These are phyloP conservation scores for Aspergillus hancockii DNA, from an alignment of 495 filamentous ascomycete species.

Conservation along the genomic window DNA sequence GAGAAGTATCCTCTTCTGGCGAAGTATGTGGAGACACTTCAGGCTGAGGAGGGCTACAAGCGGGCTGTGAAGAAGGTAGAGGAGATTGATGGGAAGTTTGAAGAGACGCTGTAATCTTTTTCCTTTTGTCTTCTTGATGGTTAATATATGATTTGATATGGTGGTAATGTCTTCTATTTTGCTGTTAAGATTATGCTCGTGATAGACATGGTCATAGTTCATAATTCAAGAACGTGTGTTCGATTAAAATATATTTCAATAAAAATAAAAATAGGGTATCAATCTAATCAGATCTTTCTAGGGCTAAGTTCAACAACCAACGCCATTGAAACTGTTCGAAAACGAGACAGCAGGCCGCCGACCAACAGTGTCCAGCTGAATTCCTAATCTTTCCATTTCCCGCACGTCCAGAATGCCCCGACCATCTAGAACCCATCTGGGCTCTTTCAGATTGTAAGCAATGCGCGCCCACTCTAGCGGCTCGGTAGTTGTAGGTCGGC, in stretches of 20 bases:
- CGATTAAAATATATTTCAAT: neutral
- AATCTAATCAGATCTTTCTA: neutral
- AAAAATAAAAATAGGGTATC: neutral
- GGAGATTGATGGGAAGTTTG: conserved; percentile 59
- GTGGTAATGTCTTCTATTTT: neutral
- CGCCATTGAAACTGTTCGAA: neutral
- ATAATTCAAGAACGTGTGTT: neutral
- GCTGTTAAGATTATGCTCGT: neutral
- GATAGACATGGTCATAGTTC: too few species aligned
- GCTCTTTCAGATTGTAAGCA: conserved; percentile 59
- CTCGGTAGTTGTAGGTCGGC: conserved; percentile 21
- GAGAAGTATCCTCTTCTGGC: conserved; percentile 62
- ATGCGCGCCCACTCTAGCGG: conserved; percentile 55
- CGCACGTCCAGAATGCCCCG: conserved; percentile 59
- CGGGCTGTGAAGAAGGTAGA: conserved; percentile 60
- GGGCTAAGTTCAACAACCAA: neutral
- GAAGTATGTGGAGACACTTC: conserved; percentile 62
- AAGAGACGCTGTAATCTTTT: conserved; percentile 35
- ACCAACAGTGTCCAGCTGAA: conserved; percentile 36
- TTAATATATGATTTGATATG: conserved; percentile 1
- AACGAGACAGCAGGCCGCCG: conserved; percentile 2
- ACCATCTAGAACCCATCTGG: conserved; percentile 72
- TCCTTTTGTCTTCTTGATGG: neutral
- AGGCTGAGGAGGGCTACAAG: conserved; percentile 63
- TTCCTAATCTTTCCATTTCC: conserved; percentile 57